phyloP scores from a whole-genome alignment of 164 flowering plant genomes.

The Umbilicus rupestris region DNA sequence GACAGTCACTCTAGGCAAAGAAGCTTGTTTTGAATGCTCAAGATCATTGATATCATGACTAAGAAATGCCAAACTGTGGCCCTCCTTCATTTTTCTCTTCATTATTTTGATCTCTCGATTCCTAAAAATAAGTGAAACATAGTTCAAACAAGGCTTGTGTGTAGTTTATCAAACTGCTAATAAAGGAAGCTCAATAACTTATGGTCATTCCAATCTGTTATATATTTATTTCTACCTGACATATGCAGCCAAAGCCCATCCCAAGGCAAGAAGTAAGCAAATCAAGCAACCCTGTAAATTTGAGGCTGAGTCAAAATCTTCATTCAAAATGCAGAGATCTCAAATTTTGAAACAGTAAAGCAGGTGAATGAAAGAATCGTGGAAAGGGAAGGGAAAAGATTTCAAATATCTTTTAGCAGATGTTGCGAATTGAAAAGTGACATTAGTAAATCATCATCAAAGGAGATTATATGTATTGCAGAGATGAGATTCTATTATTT shows the following conservation, averaged over 20 bases:
- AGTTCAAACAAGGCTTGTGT: not conserved
- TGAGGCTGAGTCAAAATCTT: not conserved
- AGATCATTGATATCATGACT: constrained; percentile 68
- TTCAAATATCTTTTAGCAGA: too few relatives aligned
- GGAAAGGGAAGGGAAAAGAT: too few relatives aligned
- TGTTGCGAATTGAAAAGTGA: too few relatives aligned
- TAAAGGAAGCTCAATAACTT: not conserved
- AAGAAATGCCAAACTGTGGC: constrained; percentile 78
- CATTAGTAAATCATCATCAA: too few relatives aligned
- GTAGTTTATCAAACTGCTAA: constrained; percentile 7
- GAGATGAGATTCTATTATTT: too few relatives aligned
- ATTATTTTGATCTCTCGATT: constrained; percentile 60
- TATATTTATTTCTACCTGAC: constrained; percentile 54
- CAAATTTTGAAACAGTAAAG: not conserved
- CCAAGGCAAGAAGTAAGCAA: constrained; percentile 80
- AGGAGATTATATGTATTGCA: too few relatives aligned
- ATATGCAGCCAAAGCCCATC: constrained; percentile 79
- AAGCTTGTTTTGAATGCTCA: constrained; percentile 74
- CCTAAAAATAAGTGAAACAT: constrained; percentile 27
- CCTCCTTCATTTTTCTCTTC: constrained; percentile 35
- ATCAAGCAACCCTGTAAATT: constrained; percentile 66
- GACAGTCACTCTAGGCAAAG: constrained; percentile 77
- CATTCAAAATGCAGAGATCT: not conserved
- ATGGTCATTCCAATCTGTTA: not conserved
- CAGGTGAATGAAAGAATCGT: not conserved